Evolutionary conservation across 1,284 basidiomycete species (phyloP), one percentile per base, ranked within the genome.

Genomic region (Cutaneotrichosporon spelunceum): DNA sequence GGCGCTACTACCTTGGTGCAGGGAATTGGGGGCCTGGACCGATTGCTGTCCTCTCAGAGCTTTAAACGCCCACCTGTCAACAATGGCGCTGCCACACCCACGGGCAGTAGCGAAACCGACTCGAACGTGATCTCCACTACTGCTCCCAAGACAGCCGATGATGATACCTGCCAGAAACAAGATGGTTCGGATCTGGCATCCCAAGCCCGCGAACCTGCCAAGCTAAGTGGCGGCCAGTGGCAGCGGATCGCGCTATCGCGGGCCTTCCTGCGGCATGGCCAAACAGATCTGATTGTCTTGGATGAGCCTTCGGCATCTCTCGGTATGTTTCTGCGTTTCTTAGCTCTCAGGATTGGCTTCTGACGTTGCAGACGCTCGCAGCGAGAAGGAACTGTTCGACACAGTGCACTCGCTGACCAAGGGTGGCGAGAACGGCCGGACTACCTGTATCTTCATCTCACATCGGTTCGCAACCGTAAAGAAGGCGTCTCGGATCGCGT

Each of bases 391-490:
- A 64, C 85, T 91, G 59, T 89, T 90, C 67, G 84, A 72, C 33
- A 56, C 68, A n/a, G 73, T 76, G 34, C 70, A 72, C 57, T 56
- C 66, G 1, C 56, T 77, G n/a, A 33, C 49, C 11, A 30, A 36
- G 39, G 53, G 58, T 7, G 54, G 29, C 8, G 54, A 53, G 9
- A 27, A 19, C 16, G 67, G 83, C 78, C 42, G 36, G 19, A 27
- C 88, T 75, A 89, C 88, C 2, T 86, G 89, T 61, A 84, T 92
- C 39, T 91, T 88, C 77, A 89, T 92, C 72, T 90, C 89, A 4
- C 90, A 92, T 79, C 84, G 88, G 64, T 84, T 92, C 64, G 53
- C 50, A 7, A 68, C 63, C 7, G 68, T 70, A 5, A 62, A 66
- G n/a, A 59, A 64, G 34, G 72, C 70, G 10, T 71, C 71, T 57